phyloP scores from a whole-genome alignment of 2,329 filamentous ascomycete genomes.

The Epichloe gansuensis region DNA sequence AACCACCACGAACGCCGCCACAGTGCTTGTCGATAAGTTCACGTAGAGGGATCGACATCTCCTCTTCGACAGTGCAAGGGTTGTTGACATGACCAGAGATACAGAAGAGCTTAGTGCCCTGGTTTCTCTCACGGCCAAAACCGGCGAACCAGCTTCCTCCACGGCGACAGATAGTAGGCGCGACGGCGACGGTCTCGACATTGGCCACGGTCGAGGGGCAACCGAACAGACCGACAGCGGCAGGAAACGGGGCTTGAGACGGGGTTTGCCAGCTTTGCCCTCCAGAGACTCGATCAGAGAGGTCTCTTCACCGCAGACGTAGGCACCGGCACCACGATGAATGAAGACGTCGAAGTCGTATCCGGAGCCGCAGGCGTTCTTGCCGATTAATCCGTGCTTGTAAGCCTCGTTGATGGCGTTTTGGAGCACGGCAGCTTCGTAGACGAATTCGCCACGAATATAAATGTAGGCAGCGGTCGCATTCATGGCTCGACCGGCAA shows the following conservation, averaged over 20 bases:
- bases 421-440: conserved; percentile 89
- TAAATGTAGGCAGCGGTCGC: conserved; percentile 98
- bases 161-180: conserved; percentile 88
- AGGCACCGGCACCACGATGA: conserved; percentile 93
- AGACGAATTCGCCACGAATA: conserved; percentile 95
- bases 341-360: conserved; percentile 98
- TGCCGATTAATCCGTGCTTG: conserved; percentile 84
- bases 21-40: conserved; percentile 98
- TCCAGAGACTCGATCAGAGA: conserved; percentile 96
- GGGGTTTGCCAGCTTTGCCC: conserved; percentile 96
- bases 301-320: conserved; percentile 97
- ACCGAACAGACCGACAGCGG: conserved; percentile 92
- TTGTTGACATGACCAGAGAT: conserved; percentile 99
- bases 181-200: conserved; percentile 92
- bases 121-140: conserved; percentile 92
- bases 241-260: conserved; percentile 98
- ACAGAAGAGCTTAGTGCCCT: conserved; percentile 95
- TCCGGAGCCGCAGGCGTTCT: conserved; percentile 92
- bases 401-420: conserved; percentile 97
- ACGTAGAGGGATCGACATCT: conserved; percentile 94
- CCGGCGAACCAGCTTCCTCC: conserved; percentile 85
- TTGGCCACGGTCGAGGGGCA: conserved; percentile 98
- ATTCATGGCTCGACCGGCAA: conserved; percentile 97
- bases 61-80: conserved; percentile 93
- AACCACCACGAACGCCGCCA: conserved; percentile 88